A percentile compares a stretch with the other conserved stretches of the same genome.
Evolutionary conservation across 176 grass and related monocot species (phyloP).

Genomic region (Avena insularis): DNA sequence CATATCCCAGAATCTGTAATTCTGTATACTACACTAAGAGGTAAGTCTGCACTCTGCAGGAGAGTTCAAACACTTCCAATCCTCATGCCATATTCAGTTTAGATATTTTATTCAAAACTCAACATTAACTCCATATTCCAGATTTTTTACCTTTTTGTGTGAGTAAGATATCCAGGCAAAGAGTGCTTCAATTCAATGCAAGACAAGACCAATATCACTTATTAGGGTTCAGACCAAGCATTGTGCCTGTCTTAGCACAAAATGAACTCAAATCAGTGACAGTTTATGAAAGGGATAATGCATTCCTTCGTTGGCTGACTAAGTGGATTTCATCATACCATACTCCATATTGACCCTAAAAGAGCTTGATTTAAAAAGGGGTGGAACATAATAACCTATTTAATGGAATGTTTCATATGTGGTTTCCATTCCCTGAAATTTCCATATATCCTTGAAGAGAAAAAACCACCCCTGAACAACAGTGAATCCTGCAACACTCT

Average conservation of each 20-base stretch:
- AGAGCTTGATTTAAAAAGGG: not conserved
- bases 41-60: not conserved
- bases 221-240: not conserved
- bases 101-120: constrained; percentile 3
- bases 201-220: not conserved
- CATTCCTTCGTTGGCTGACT: not conserved
- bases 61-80: not conserved
- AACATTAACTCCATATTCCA: not conserved
- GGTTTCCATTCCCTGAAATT: not conserved
- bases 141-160: not conserved
- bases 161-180: not conserved
- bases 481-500: not conserved
- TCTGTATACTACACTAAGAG: not conserved
- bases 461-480: not conserved
- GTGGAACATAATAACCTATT: not conserved
- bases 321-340: not conserved
- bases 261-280: not conserved
- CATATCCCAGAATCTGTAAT: not conserved
- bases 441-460: not conserved
- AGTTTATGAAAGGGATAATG: not conserved
- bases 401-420: not conserved
- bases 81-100: not conserved
- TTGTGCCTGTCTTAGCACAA: constrained; percentile 2
- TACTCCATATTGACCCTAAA: not conserved
- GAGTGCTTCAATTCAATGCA: not conserved